Conservation (phyloP, 495 filamentous ascomycete genomes). For the Aspergillus sclerotioniger region DNA sequence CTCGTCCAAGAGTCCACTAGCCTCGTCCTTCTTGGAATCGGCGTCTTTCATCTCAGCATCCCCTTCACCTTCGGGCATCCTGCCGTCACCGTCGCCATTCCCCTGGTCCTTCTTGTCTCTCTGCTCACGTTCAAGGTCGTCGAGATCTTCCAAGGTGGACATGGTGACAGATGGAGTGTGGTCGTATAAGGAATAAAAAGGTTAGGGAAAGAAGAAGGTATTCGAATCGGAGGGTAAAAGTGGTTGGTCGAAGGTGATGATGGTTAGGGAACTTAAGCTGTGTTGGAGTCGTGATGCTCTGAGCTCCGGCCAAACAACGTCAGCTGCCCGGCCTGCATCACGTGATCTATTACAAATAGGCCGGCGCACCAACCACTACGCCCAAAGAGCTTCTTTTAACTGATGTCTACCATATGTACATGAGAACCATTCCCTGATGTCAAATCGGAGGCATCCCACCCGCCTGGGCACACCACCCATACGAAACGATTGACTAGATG, state of each 20-base stretch:
- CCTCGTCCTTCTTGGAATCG: slow-evolving; percentile 68
- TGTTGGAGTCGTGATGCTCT: slow-evolving; percentile 31
- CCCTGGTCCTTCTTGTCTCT: slow-evolving; percentile 71
- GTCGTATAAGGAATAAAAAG: neutral
- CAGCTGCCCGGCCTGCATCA: slow-evolving; percentile 37
- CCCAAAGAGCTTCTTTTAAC: neutral
- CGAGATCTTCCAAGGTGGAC: slow-evolving; percentile 86
- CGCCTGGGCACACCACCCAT: no score
- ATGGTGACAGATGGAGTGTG: slow-evolving; percentile 43
- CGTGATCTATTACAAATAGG: slow-evolving; percentile 35
- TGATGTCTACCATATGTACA: neutral
- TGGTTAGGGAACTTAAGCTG: slow-evolving; percentile 22
- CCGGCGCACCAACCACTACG: neutral
- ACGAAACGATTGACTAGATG: no score
- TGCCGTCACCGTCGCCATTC: slow-evolving; percentile 43
- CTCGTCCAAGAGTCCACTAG: slow-evolving; percentile 80
- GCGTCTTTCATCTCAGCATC: slow-evolving; percentile 90
- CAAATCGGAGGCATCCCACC: no score
- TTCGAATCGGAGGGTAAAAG: slow-evolving; percentile 2
- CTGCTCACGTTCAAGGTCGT: slow-evolving; percentile 72
- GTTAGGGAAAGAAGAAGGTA: neutral
- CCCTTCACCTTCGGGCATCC: slow-evolving; percentile 57
- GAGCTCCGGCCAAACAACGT: slow-evolving; percentile 45
- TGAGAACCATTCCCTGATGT: no score
- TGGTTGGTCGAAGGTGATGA: slow-evolving; percentile 10